Percentiles rank a stretch among this genome's conserved stretches.
These are phyloP conservation scores for Exophiala phaeomuriformis DNA, from an alignment of 2,329 filamentous ascomycete genomes.

Conservation along the genomic window DNA sequence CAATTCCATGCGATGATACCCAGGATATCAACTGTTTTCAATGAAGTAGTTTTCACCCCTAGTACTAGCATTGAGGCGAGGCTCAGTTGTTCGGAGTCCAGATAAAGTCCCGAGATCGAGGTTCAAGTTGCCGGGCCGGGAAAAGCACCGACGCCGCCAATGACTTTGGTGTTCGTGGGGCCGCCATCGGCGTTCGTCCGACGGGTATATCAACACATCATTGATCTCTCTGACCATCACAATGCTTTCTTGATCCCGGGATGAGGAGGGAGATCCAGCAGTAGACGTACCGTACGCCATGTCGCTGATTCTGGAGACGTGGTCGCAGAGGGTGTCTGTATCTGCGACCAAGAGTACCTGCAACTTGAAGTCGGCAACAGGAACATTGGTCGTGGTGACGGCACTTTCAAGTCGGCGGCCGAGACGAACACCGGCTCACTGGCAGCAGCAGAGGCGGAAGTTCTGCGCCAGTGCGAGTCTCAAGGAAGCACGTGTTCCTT, in stretches of 20 bases:
- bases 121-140: background rate
- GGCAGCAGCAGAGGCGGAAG: background rate
- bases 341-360: background rate
- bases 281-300: background rate
- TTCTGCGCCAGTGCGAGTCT: slow-evolving; percentile 1
- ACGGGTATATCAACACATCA: background rate
- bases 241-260: background rate
- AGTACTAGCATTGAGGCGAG: background rate
- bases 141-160: slow-evolving; percentile 2
- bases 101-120: slow-evolving; percentile 6
- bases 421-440: background rate
- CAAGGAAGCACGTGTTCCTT: background rate
- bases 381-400: background rate
- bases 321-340: background rate
- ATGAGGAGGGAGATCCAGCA: background rate
- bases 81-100: slow-evolving; percentile 3
- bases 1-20: no score
- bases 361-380: background rate
- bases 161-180: background rate
- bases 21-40: no score
- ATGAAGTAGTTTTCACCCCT: no score
- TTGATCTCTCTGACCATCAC: background rate
- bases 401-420: background rate
- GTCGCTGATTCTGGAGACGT: background rate
- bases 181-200: background rate